Evolutionary conservation across 345 rosid genomes (phyloP).

Genomic region (Gossypium bickii): DNA sequence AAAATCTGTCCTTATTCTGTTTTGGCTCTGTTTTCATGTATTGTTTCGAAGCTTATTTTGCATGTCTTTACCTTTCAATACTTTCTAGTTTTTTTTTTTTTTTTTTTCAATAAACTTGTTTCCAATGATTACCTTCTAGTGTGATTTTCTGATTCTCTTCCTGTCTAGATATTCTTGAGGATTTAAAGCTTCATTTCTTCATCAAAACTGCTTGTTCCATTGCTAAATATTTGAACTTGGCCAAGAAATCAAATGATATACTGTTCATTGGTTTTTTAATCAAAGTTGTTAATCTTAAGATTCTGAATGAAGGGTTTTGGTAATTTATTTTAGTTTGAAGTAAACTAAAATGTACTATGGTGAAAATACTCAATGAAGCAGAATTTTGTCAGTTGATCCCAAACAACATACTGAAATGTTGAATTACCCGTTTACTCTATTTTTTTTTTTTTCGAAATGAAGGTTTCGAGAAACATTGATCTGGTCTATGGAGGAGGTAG

Average conservation of each 20-base stretch:
- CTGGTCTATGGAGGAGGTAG: slow-evolving; percentile 98
- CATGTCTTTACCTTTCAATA: not conserved
- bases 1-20: not conserved
- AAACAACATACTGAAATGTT: not conserved
- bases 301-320: not conserved
- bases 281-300: not conserved
- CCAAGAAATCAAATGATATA: not conserved
- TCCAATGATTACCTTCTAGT: not conserved
- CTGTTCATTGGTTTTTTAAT: not conserved
- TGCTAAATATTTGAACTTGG: not conserved
- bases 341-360: not conserved
- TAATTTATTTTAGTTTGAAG: not conserved
- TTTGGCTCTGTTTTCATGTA: not conserved
- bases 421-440: not conserved
- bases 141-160: not conserved
- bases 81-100: not conserved
- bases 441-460: not conserved
- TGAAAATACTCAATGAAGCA: not conserved
- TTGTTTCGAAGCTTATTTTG: not conserved
- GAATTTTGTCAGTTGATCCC: not conserved
- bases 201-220: not conserved
- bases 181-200: not conserved
- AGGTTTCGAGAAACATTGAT: slow-evolving; percentile 85
- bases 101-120: not conserved
- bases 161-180: not conserved